Percentiles rank a stretch among this genome's conserved stretches.
Conservation (phyloP, 306 rosid species). For the Citrullus colocynthis region DNA sequence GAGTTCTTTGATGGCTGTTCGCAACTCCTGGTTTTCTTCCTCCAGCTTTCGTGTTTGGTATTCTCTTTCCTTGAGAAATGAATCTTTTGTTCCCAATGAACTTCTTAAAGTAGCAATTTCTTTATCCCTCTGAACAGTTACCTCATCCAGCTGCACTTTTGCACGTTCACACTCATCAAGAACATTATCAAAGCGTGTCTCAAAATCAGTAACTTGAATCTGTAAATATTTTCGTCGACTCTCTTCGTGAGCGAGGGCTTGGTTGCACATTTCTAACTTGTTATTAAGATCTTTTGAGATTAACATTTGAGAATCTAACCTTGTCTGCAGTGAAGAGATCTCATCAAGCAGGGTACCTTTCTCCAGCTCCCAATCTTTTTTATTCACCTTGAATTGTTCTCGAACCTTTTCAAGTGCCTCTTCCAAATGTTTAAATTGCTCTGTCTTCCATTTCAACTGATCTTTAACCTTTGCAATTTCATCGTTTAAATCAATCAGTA, state of each 20-base stretch:
- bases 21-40: conserved; percentile 55
- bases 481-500: conserved; percentile 32
- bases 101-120: conserved; percentile 53
- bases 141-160: conserved; percentile 28
- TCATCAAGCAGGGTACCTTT: conserved; percentile 45
- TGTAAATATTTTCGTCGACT: conserved; percentile 49
- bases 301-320: conserved; percentile 47
- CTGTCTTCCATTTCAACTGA: conserved; percentile 71
- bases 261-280: conserved; percentile 41
- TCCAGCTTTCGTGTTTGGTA: conserved; percentile 40
- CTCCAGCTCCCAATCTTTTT: conserved; percentile 60
- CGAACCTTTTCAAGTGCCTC: conserved; percentile 48
- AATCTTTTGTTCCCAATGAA: conserved; percentile 41
- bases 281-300: conserved; percentile 42
- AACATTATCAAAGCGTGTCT: conserved; percentile 20
- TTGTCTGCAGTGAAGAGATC: conserved; percentile 45
- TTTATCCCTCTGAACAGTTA: conserved; percentile 32
- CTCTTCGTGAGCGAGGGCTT: conserved; percentile 65
- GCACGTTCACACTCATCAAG: conserved; percentile 28
- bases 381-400: conserved; percentile 28
- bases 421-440: conserved; percentile 62
- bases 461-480: conserved; percentile 44
- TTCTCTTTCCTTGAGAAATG: conserved; percentile 40
- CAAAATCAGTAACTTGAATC: conserved; percentile 48
- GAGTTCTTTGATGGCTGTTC: conserved; percentile 38